Percentiles rank a stretch among this genome's conserved stretches.
Evolutionary conservation across 2,329 filamentous ascomycete species (phyloP).

Genomic region (Tolypocladium sp.): DNA sequence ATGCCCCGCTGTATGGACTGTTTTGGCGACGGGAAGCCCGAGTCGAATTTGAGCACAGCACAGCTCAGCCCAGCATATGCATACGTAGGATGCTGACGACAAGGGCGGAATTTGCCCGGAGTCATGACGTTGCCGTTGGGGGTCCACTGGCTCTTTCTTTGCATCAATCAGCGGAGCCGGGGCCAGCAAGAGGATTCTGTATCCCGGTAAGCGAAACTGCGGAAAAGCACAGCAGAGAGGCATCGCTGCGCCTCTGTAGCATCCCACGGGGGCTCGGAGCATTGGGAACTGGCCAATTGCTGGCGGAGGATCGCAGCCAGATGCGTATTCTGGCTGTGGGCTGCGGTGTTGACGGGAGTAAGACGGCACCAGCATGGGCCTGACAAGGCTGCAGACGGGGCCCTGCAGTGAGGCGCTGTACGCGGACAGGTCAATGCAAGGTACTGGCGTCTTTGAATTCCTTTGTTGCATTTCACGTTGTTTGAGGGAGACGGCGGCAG

Average conservation of each 20-base stretch:
- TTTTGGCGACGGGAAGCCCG: background rate
- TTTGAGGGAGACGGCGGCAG: background rate
- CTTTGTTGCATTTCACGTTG: background rate
- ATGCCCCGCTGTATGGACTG: background rate
- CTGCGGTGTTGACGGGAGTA: background rate
- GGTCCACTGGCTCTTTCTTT: background rate
- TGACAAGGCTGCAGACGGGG: background rate
- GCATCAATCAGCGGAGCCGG: background rate
- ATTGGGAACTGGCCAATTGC: background rate
- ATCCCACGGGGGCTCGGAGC: background rate
- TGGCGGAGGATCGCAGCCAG: background rate
- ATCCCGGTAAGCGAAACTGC: background rate
- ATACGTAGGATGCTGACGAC: background rate
- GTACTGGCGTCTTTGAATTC: background rate
- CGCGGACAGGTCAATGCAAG: background rate
- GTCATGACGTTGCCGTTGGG: background rate
- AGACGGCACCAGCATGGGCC: background rate
- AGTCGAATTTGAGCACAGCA: background rate
- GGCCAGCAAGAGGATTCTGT: background rate
- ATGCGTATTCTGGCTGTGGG: background rate
- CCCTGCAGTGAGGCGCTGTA: background rate
- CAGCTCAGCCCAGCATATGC: background rate
- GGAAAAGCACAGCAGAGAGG: background rate
- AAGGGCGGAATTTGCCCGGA: background rate
- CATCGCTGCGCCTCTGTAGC: background rate